Conservation (phyloP, 2,329 filamentous ascomycete genomes). For the Escovopsis sp. region DNA sequence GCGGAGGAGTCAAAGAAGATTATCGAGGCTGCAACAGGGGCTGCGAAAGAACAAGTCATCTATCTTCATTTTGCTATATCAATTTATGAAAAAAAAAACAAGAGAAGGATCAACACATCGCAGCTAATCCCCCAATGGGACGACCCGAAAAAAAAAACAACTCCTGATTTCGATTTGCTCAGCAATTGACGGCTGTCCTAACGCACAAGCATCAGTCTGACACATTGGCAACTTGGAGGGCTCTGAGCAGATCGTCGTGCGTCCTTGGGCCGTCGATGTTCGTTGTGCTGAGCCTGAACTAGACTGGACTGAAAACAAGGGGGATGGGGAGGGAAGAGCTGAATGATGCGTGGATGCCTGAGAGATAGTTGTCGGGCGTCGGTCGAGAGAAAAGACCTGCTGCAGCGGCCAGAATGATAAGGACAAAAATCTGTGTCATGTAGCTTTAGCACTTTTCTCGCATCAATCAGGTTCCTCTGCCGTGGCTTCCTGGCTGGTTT, state of each 20-base stretch:
- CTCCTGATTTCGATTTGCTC: neutral
- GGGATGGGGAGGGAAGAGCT: neutral
- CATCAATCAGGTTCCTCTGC: too few relatives aligned
- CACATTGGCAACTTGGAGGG: constrained; percentile 3
- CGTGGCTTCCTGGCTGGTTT: too few relatives aligned
- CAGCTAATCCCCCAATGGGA: neutral
- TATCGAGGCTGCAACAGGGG: too few relatives aligned
- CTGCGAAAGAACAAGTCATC: too few relatives aligned
- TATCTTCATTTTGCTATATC: too few relatives aligned
- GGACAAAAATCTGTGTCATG: too few relatives aligned
- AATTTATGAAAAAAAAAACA: neutral
- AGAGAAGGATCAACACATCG: too few relatives aligned
- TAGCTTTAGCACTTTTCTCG: too few relatives aligned
- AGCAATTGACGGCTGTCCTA: constrained; percentile 5
- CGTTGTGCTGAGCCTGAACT: too few relatives aligned
- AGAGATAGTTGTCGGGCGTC: constrained; percentile 1
- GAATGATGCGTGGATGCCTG: neutral
- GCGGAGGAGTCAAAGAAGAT: too few relatives aligned
- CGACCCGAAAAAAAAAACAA: neutral
- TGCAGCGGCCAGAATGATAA: neutral
- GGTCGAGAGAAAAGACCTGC: constrained; percentile 3
- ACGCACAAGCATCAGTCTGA: constrained; percentile 7
- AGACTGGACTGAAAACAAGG: too few relatives aligned
- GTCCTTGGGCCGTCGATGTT: too few relatives aligned
- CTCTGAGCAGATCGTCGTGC: constrained; percentile 1